phyloP scores from a whole-genome alignment of 257 asterid species.

The Verbena officinalis region DNA sequence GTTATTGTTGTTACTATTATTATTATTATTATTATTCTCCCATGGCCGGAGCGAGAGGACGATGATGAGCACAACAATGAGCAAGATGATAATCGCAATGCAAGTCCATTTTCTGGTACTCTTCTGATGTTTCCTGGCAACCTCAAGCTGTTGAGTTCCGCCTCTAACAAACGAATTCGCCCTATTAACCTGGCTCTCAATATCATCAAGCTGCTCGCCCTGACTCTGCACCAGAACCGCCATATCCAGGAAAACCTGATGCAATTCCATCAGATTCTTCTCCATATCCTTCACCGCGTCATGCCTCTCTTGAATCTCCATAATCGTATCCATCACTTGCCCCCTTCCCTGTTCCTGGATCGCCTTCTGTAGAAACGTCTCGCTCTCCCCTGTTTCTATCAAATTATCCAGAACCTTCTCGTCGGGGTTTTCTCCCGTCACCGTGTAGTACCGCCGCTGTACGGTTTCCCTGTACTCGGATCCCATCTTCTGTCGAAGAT shows the following conservation, averaged over 20 bases:
- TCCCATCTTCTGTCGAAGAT: conserved; percentile 47
- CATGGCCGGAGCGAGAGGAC: conserved; percentile 54
- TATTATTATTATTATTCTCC: conserved; percentile 15
- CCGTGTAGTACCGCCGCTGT: conserved; percentile 51
- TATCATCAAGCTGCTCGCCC: conserved; percentile 59
- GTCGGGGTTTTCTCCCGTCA: conserved; percentile 59
- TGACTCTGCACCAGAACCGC: conserved; percentile 66
- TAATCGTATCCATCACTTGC: conserved; percentile 59
- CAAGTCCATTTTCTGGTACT: conserved; percentile 62
- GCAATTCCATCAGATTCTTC: conserved; percentile 64
- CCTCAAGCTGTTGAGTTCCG: conserved; percentile 48
- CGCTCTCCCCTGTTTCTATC: conserved; percentile 59
- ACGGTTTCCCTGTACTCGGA: conserved; percentile 57
- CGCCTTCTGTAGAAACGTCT: conserved; percentile 70
- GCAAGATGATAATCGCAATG: conserved; percentile 42
- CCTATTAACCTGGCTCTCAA: conserved; percentile 54
- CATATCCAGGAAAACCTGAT: conserved; percentile 69
- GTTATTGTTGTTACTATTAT: too few relatives aligned
- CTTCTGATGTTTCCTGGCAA: conserved; percentile 65
- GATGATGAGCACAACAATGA: conserved; percentile 42
- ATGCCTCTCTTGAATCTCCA: conserved; percentile 72
- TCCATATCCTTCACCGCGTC: conserved; percentile 72
- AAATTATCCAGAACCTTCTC: conserved; percentile 42
- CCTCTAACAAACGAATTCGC: conserved; percentile 48
- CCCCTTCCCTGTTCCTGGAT: conserved; percentile 83